phyloP scores from a whole-genome alignment of 1,284 basidiomycete genomes.

The Ganoderma sinense region DNA sequence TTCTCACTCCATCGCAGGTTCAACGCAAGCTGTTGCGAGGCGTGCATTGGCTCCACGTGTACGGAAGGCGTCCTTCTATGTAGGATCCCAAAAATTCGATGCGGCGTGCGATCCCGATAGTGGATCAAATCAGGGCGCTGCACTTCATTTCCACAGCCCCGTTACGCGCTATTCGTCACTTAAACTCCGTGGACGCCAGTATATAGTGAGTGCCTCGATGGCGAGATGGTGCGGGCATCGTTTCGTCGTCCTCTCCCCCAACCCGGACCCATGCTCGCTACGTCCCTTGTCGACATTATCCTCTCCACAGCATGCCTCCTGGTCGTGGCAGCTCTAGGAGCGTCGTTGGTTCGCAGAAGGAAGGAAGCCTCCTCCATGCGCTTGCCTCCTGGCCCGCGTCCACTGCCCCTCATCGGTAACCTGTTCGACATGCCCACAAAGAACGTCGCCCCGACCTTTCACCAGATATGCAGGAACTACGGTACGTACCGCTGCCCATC shows the following conservation, averaged over 20 bases:
- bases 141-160: neutral
- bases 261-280: neutral
- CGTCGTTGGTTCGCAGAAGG: neutral
- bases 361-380: neutral
- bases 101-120: neutral
- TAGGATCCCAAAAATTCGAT: neutral
- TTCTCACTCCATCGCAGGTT: neutral
- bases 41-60: neutral
- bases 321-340: neutral
- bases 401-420: slow-evolving; percentile 30
- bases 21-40: neutral
- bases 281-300: neutral
- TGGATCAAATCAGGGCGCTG: neutral
- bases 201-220: neutral
- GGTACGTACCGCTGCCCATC: slow-evolving; percentile 17
- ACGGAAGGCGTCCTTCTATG: neutral
- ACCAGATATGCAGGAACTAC: slow-evolving; percentile 24
- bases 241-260: neutral
- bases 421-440: slow-evolving; percentile 26
- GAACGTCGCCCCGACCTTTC: slow-evolving; percentile 18
- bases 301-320: neutral
- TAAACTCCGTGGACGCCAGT: neutral
- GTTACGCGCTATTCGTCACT: neutral
- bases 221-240: neutral
- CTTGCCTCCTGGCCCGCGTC: slow-evolving; percentile 23